phyloP scores from a whole-genome alignment of 1,284 basidiomycete genomes.

The Wallemia mellicola region DNA sequence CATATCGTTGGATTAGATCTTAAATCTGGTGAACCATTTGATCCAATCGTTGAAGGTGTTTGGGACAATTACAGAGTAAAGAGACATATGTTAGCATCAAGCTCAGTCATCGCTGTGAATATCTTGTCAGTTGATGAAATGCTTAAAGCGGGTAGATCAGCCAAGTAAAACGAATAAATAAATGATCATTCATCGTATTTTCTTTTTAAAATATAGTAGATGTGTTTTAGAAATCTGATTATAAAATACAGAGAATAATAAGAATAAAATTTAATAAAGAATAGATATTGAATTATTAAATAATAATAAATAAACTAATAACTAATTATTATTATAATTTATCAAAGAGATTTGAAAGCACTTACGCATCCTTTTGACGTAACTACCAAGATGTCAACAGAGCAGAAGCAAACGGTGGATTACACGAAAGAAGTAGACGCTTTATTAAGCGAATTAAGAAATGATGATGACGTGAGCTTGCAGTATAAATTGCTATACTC shows the following conservation, averaged over 20 bases:
- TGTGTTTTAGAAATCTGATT: no score
- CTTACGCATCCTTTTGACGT: neutral
- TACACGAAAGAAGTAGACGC: neutral
- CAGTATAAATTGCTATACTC: neutral
- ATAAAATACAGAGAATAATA: neutral
- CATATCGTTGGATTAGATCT: constrained; percentile 73
- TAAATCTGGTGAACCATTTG: constrained; percentile 79
- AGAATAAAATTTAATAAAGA: neutral
- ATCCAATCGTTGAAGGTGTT: constrained; percentile 76
- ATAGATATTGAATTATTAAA: neutral
- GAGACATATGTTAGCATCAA: constrained; percentile 90
- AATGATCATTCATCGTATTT: no score
- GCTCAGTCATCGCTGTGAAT: constrained; percentile 91
- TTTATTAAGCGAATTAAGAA: neutral
- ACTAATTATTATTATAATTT: neutral
- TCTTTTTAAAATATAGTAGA: no score
- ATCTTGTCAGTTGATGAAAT: constrained; percentile 87
- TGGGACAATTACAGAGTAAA: constrained; percentile 99
- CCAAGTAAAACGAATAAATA: no score
- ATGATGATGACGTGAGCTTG: neutral
- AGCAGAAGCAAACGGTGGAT: neutral
- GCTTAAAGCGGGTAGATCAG: constrained; percentile 60
- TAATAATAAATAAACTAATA: neutral
- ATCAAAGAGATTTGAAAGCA: neutral
- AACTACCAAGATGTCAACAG: neutral